These are phyloP conservation scores for Myriosclerotinia curreyana DNA, from an alignment of 2,329 filamentous ascomycete species.

Conservation along the genomic window DNA sequence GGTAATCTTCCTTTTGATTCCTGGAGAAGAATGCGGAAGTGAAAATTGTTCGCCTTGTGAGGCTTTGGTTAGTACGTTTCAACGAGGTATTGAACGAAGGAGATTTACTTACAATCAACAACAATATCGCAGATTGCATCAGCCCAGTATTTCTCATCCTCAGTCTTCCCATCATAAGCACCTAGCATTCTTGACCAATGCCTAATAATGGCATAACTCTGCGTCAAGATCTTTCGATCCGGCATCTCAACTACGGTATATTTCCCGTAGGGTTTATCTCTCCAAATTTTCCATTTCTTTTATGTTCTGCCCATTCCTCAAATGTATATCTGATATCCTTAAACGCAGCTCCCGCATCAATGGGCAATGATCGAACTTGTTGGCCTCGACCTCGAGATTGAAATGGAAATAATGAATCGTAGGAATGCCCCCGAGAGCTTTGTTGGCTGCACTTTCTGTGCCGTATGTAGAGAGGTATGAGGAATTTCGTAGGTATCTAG, in stretches of 20 bases:
- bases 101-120: constrained; percentile 17
- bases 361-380: constrained; percentile 36
- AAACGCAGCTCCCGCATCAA: constrained; percentile 38
- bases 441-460: constrained; percentile 34
- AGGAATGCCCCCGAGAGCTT: constrained; percentile 39
- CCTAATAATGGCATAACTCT: constrained; percentile 39
- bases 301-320: constrained; percentile 36
- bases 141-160: constrained; percentile 39
- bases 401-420: constrained; percentile 39
- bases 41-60: constrained; percentile 9
- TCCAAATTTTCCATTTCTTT: constrained; percentile 29
- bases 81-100: neutral
- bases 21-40: constrained; percentile 2
- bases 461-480: constrained; percentile 22
- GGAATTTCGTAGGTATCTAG: constrained; percentile 1
- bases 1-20: neutral
- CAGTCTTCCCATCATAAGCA: constrained; percentile 36
- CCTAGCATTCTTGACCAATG: constrained; percentile 36
- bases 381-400: constrained; percentile 38
- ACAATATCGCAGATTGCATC: constrained; percentile 39
- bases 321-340: constrained; percentile 38
- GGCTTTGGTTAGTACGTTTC: neutral
- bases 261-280: constrained; percentile 35
- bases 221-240: constrained; percentile 37
- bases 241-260: constrained; percentile 36